These are phyloP conservation scores for Crinitomyces ghanaensis DNA, from an alignment of 805 yeast genomes.

Conservation along the genomic window DNA sequence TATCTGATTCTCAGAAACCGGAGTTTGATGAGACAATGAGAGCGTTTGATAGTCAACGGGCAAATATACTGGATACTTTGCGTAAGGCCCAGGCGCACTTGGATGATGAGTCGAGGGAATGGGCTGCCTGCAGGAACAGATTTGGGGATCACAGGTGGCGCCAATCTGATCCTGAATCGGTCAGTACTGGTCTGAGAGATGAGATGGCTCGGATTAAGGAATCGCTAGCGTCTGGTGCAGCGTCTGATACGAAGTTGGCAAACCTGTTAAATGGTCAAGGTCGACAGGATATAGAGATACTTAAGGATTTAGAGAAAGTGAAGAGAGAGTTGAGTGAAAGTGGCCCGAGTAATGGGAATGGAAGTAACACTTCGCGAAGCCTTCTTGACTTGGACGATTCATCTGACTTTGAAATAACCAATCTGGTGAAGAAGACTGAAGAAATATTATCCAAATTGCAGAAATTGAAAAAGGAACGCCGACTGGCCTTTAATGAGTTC, in stretches of 20 bases:
- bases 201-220: slow-evolving; percentile 25
- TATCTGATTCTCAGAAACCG: too few relatives aligned
- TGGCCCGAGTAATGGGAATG: too few relatives aligned
- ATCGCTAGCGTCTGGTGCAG: slow-evolving; percentile 27
- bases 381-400: slow-evolving; percentile 61
- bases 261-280: slow-evolving; percentile 35
- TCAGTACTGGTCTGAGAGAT: slow-evolving; percentile 18
- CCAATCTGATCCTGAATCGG: slow-evolving; percentile 27
- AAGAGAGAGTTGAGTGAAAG: too few relatives aligned
- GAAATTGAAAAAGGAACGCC: slow-evolving; percentile 52
- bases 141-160: slow-evolving; percentile 31
- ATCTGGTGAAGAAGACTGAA: slow-evolving; percentile 40
- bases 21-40: background rate
- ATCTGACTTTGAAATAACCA: slow-evolving; percentile 22
- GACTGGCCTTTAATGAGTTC: slow-evolving; percentile 47
- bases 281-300: slow-evolving; percentile 32
- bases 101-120: slow-evolving; percentile 28
- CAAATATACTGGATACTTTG: slow-evolving; percentile 18
- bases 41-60: too few relatives aligned
- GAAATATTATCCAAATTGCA: slow-evolving; percentile 49
- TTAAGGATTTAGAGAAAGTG: too few relatives aligned
- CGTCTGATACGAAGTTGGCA: slow-evolving; percentile 44
- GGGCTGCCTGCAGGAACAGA: slow-evolving; percentile 25
- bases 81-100: slow-evolving; percentile 21
- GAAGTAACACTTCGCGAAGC: too few relatives aligned